Conservation (phyloP, 2,329 filamentous ascomycete genomes). For the Fonsecaea multimorphosa region DNA sequence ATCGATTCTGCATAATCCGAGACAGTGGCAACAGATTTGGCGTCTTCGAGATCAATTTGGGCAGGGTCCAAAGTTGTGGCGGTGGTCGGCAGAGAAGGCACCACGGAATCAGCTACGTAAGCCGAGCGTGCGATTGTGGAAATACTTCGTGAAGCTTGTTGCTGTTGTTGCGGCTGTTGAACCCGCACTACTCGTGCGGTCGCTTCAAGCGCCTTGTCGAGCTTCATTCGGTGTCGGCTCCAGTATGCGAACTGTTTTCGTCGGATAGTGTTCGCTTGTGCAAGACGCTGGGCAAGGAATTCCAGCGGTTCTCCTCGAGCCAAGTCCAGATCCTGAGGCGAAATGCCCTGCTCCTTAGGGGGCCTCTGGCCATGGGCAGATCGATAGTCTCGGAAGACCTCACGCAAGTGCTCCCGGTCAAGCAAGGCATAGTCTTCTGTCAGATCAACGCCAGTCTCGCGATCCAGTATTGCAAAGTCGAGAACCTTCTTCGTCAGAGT, state of each 20-base stretch:
- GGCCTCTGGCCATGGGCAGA: background rate
- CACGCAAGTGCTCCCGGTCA: slow-evolving; percentile 22
- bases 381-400: slow-evolving; percentile 19
- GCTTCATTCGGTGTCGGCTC: slow-evolving; percentile 24
- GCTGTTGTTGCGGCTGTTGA: background rate
- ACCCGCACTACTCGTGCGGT: background rate
- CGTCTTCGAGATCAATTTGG: background rate
- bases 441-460: slow-evolving; percentile 27
- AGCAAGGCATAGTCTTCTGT: slow-evolving; percentile 15
- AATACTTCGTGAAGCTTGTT: background rate
- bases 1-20: slow-evolving; percentile 17
- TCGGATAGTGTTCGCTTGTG: slow-evolving; percentile 28
- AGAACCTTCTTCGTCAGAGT: slow-evolving; percentile 23
- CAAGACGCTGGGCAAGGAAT: slow-evolving; percentile 29
- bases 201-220: background rate
- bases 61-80: background rate
- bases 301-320: slow-evolving; percentile 1
- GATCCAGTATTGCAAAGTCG: slow-evolving; percentile 13
- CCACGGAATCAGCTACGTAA: background rate
- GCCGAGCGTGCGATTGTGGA: background rate
- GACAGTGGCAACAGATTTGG: slow-evolving; percentile 7
- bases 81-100: background rate
- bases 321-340: background rate
- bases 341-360: background rate
- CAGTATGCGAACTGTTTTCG: slow-evolving; percentile 33